Percentiles rank a stretch among this genome's conserved stretches.
phyloP scores from a whole-genome alignment of 192 early-diverging fungal species.

The Umbelopsis sp. region DNA sequence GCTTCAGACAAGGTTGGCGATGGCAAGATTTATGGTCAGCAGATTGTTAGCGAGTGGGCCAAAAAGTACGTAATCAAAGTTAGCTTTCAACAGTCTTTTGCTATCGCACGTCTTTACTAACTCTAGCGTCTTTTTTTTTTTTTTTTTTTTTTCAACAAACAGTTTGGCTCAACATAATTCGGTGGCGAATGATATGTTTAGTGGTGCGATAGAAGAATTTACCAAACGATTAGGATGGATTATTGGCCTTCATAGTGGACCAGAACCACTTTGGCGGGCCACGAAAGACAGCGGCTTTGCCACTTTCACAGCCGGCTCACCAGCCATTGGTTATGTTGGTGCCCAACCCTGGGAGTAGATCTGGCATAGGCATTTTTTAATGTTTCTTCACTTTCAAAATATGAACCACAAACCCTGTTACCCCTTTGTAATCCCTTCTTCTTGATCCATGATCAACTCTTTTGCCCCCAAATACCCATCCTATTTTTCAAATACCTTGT shows the following conservation, averaged over 20 bases:
- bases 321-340: constrained; percentile 15
- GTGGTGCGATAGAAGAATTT: constrained; percentile 63
- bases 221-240: constrained; percentile 69
- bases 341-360: constrained; percentile 12
- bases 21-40: constrained; percentile 85
- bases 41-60: constrained; percentile 85
- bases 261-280: constrained; percentile 2
- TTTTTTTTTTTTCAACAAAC: neutral
- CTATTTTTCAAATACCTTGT: too few relatives aligned
- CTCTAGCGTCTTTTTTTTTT: neutral
- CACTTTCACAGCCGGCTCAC: neutral
- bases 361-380: too few relatives aligned
- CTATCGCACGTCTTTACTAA: neutral
- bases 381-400: too few relatives aligned
- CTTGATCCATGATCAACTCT: too few relatives aligned
- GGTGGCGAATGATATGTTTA: constrained; percentile 61
- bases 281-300: constrained; percentile 3
- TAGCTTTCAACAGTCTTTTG: neutral
- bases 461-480: too few relatives aligned
- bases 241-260: constrained; percentile 54
- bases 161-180: constrained; percentile 63
- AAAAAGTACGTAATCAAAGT: constrained; percentile 51
- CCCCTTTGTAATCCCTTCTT: too few relatives aligned
- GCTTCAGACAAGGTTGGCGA: constrained; percentile 72
- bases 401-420: too few relatives aligned